These are phyloP conservation scores for Colletotrichum filicis DNA, from an alignment of 2,329 filamentous ascomycete genomes.

Conservation along the genomic window DNA sequence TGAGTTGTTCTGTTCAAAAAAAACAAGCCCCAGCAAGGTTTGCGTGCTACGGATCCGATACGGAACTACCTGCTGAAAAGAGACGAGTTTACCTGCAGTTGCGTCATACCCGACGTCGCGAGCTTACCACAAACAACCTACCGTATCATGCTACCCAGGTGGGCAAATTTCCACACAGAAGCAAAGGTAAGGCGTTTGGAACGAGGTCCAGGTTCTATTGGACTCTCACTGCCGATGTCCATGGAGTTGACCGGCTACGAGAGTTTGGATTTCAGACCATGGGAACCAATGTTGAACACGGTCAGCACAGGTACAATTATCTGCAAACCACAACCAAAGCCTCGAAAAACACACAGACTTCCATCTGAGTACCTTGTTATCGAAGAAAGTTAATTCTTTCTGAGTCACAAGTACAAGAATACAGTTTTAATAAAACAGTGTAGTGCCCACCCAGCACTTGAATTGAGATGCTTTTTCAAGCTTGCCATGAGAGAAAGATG, in stretches of 20 bases:
- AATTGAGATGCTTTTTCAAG: too few species aligned
- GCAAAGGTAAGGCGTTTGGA: too few species aligned
- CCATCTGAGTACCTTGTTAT: too few species aligned
- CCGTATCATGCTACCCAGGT: not conserved
- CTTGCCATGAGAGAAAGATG: too few species aligned
- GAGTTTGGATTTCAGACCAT: not conserved
- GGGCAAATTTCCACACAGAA: not conserved
- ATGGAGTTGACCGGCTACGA: too few species aligned
- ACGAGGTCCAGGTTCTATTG: too few species aligned
- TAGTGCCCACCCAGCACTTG: too few species aligned
- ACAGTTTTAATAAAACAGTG: too few species aligned
- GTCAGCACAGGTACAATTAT: too few species aligned
- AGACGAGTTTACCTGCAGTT: conserved; percentile 2
- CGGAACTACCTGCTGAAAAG: not conserved
- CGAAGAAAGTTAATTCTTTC: too few species aligned
- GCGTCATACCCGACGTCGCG: conserved; percentile 6
- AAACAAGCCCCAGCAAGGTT: not conserved
- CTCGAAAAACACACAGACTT: conserved; percentile 9
- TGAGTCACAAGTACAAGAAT: too few species aligned
- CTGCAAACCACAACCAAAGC: not conserved
- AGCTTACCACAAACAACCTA: not conserved
- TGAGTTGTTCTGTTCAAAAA: not conserved
- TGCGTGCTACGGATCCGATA: not conserved
- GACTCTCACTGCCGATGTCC: too few species aligned
- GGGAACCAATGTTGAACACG: not conserved